Evolutionary conservation across 345 rosid species (phyloP).

Genomic region (Trapa incisa): DNA sequence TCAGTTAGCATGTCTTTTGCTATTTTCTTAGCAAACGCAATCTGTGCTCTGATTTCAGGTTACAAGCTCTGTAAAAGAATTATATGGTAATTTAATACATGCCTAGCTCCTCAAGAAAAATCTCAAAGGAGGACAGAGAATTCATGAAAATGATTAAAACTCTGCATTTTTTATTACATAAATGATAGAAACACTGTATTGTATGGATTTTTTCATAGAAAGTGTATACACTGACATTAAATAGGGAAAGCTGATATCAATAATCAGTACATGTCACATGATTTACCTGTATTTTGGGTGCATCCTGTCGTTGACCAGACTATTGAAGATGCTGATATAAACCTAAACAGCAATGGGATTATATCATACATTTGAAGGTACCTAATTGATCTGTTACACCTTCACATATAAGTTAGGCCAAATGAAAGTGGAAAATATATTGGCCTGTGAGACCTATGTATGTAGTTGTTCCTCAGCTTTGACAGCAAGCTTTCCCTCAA

Average conservation of each 20-base stretch:
- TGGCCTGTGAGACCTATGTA: background rate
- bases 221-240: background rate
- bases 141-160: background rate
- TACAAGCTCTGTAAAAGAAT: slow-evolving; percentile 83
- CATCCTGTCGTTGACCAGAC: background rate
- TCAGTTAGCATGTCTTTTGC: slow-evolving; percentile 37
- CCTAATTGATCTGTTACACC: background rate
- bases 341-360: background rate
- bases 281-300: background rate
- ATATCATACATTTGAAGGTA: background rate
- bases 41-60: slow-evolving; percentile 44
- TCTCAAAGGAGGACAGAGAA: background rate
- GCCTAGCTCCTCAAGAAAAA: slow-evolving; percentile 3
- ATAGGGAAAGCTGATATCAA: background rate
- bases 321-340: background rate
- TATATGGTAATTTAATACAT: slow-evolving; percentile 28
- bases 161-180: background rate
- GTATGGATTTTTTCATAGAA: background rate
- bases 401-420: background rate
- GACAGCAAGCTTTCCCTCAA: slow-evolving; percentile 66
- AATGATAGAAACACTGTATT: background rate
- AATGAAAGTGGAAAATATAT: background rate
- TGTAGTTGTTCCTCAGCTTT: slow-evolving; percentile 24
- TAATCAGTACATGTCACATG: background rate
- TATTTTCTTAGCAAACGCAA: slow-evolving; percentile 31